A percentile compares a stretch with the other conserved stretches of the same genome.
phyloP scores from a whole-genome alignment of 2,329 filamentous ascomycete genomes.

The Madurella mycetomatis region DNA sequence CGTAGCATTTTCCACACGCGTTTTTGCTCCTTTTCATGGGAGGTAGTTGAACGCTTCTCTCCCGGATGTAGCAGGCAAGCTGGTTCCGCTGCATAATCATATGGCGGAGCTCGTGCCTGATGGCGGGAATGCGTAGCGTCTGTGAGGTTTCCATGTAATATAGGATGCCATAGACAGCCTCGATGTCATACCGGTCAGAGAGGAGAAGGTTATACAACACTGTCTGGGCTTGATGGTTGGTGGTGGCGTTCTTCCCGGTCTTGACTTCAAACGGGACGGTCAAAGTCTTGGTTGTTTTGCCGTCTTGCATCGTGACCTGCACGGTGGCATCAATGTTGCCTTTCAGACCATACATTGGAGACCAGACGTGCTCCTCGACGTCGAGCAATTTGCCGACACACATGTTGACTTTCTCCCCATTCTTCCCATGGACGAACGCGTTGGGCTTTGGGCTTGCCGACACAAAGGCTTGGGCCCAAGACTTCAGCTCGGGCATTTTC shows the following conservation, averaged over 20 bases:
- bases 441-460: conserved; percentile 58
- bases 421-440: conserved; percentile 73
- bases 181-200: conserved; percentile 90
- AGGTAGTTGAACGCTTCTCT: conserved; percentile 73
- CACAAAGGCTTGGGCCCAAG: conserved; percentile 82
- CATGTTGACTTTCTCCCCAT: conserved; percentile 71
- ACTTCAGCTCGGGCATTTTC: conserved; percentile 75
- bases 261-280: conserved; percentile 95
- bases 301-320: conserved; percentile 75
- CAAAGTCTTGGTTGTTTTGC: conserved; percentile 58
- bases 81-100: conserved; percentile 97
- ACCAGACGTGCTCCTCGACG: conserved; percentile 98
- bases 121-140: conserved; percentile 76
- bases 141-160: conserved; percentile 94
- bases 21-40: conserved; percentile 80
- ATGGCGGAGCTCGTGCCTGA: conserved; percentile 83
- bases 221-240: conserved; percentile 86
- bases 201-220: conserved; percentile 88
- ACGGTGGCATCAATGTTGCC: conserved; percentile 97
- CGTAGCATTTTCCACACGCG: conserved; percentile 83
- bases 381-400: conserved; percentile 91
- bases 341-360: conserved; percentile 93
- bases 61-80: conserved; percentile 77
- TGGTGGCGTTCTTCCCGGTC: conserved; percentile 79
- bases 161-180: conserved; percentile 82